Conservation (phyloP, 306 rosid species). For the Senna siamea region DNA sequence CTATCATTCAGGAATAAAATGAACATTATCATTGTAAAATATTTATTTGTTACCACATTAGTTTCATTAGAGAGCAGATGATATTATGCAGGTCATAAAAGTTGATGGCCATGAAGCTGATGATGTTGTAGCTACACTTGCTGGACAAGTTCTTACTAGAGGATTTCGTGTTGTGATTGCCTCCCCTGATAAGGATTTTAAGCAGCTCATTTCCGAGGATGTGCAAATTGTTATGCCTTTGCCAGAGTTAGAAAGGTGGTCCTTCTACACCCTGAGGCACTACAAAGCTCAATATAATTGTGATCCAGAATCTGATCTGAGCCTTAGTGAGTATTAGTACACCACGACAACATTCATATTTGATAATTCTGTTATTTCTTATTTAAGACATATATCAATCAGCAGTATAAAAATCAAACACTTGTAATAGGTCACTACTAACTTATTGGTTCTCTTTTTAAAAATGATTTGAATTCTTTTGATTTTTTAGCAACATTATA, state of each 20-base stretch:
- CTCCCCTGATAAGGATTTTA: slow-evolving; percentile 98
- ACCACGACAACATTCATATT: slow-evolving; percentile 13
- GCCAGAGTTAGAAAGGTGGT: slow-evolving; percentile 85
- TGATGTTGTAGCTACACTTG: slow-evolving; percentile 92
- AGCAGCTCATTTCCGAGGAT: slow-evolving; percentile 91
- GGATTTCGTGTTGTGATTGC: slow-evolving; percentile 76
- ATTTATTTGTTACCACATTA: slow-evolving; percentile 1
- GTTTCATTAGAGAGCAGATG: slow-evolving; percentile 34
- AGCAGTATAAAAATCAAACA: neutral
- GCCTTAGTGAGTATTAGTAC: slow-evolving; percentile 73
- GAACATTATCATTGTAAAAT: neutral
- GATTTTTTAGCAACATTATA: neutral
- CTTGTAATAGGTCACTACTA: neutral
- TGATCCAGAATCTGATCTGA: slow-evolving; percentile 81
- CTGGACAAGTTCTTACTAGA: slow-evolving; percentile 64
- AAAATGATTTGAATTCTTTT: neutral
- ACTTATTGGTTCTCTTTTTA: neutral
- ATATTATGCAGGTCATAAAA: slow-evolving; percentile 58
- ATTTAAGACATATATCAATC: slow-evolving; percentile 14
- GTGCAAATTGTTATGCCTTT: slow-evolving; percentile 90
- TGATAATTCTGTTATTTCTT: slow-evolving; percentile 16
- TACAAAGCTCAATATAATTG: slow-evolving; percentile 82
- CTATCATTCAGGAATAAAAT: slow-evolving; percentile 16
- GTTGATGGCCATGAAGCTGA: slow-evolving; percentile 90
- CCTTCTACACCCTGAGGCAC: slow-evolving; percentile 84